Evolutionary conservation across 768 basidiomycete genomes (phyloP), one percentile per base, ranked within the genome.

Genomic region (Trametes cinnabarina): DNA sequence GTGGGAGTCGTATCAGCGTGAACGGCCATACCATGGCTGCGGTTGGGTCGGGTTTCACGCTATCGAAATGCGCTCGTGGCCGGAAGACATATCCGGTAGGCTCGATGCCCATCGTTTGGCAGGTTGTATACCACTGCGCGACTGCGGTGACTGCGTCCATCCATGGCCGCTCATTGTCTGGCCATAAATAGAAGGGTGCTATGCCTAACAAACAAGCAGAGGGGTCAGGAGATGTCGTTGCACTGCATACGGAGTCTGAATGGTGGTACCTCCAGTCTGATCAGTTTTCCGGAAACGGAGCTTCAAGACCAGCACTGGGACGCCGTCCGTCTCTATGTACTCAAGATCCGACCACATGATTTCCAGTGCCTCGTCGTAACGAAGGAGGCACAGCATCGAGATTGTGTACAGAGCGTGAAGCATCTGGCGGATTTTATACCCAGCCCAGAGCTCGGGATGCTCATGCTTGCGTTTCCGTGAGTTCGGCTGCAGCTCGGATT

Each of bases 211-310:
- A 15, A 35, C 34, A 7, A 35, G n/a, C 5, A 40, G 7, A 8
- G n/a, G 8, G 4, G n/a, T 40, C 39, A 40, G 39, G 15, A 40
- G 39, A 40, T 19, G 15, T 15, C 39, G n/a, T n/a, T n/a, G n/a
- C n/a, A n/a, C n/a, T n/a, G n/a, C 39, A 40, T 4, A 15, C 7
- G n/a, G 5, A 7, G 39, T 11, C 30, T 32, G 6, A 15, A 40
- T 8, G 17, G 12, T 15, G 15, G 17, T 40, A 40, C 66, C 64
- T 10, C 66, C 66, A 7, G 35, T 65, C 51, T 67, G 66, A 48
- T 62, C 57, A 0, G 66, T 67, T 43, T 67, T 67, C 3, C 64
- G 62, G 41, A 65, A 60, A n/a, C n/a, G n/a, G n/a, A n/a, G n/a
- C n/a, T 2, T 55, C 60, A 4, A 67, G 55, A 11, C 1, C 19